Conservation (phyloP, 2,329 filamentous ascomycete species). For the Verticillium tricorpus region DNA sequence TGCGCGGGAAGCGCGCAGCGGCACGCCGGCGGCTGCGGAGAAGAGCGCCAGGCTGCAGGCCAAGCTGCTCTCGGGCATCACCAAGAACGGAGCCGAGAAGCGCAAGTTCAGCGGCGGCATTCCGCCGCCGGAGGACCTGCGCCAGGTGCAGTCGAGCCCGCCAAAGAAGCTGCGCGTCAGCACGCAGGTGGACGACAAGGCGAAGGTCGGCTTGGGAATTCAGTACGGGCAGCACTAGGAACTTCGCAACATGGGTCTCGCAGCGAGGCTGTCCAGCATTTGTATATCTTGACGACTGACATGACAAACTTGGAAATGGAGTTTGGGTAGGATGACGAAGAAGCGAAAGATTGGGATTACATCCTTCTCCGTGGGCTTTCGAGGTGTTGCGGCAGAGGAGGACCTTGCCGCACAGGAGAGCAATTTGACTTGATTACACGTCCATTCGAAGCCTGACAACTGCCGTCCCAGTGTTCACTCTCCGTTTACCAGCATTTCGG, state of each 20-base stretch:
- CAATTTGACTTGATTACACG: background rate
- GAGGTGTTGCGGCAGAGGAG: background rate
- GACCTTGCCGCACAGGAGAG: background rate
- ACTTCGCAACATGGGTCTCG: background rate
- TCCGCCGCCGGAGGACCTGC: constrained; percentile 22
- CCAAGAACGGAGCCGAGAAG: constrained; percentile 42
- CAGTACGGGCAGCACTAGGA: constrained; percentile 32
- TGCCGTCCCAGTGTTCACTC: background rate
- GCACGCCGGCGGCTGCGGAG: constrained; percentile 38
- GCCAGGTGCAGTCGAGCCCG: constrained; percentile 37
- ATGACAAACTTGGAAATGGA: background rate
- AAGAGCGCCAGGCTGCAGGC: constrained; percentile 45
- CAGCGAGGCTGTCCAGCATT: background rate
- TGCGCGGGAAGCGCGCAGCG: constrained; percentile 35
- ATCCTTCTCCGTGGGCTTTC: background rate
- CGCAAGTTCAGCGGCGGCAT: constrained; percentile 40
- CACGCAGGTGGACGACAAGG: constrained; percentile 28
- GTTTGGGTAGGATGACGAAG: background rate
- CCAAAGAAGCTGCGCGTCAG: constrained; percentile 47
- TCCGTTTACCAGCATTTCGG: background rate
- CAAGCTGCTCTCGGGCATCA: constrained; percentile 42
- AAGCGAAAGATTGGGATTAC: background rate
- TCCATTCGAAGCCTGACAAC: background rate
- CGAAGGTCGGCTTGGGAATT: constrained; percentile 47
- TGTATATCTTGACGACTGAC: background rate